Evolutionary conservation across 352 stramenopile genomes (phyloP), one percentile per base, ranked within the genome.

Genomic region (Elongisporangium undulatum): DNA sequence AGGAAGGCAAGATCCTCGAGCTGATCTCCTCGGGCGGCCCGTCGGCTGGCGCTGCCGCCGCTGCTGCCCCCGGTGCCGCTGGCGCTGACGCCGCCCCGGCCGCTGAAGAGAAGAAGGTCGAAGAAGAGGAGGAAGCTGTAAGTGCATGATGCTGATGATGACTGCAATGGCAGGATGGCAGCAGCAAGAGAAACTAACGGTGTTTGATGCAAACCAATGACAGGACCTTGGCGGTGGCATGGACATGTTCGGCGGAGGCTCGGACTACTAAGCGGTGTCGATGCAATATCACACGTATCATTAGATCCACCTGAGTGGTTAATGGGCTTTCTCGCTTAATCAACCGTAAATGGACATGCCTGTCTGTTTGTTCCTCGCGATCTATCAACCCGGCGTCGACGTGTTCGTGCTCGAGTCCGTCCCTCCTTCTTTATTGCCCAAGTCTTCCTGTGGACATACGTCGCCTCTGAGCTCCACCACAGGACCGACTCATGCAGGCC

Each of bases 1-100:
- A 92, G 79, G 82, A 87, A 53, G 80, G 72, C 75, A 92, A 90
- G 75, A 72, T 90, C 59, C 52, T 90, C 29, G 83, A 92, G 53
- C 59, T 92, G 34, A 91, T 94, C 68, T 86, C 84, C 38, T 81
- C 82, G 65, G 84, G 84, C 52, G 81, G 85, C 62, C 73, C 75
- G 21, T 59, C 60, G 5, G 62, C 66, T 16, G 67, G 59, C 64
- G 74, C 66, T 23, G 77, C 65, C 55, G 69, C 66, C n/a, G 74
- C 62, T 59, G 71, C 64, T 39, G 75, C 68, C 62, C 52, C 63
- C 29, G 78, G 68, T 26, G 74, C 66, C 52, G 82, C 52, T 55
- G 78, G 34, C 15, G 76, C 49, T 53, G 80, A 61, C 52, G 79
- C 56, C 19, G 71, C 54, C 20, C 66, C 38, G 4, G 72, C 59